Evolutionary conservation across 176 grass and related monocot genomes (phyloP), one percentile per base, ranked within the genome.

Genomic region (Oryza coarctata): DNA sequence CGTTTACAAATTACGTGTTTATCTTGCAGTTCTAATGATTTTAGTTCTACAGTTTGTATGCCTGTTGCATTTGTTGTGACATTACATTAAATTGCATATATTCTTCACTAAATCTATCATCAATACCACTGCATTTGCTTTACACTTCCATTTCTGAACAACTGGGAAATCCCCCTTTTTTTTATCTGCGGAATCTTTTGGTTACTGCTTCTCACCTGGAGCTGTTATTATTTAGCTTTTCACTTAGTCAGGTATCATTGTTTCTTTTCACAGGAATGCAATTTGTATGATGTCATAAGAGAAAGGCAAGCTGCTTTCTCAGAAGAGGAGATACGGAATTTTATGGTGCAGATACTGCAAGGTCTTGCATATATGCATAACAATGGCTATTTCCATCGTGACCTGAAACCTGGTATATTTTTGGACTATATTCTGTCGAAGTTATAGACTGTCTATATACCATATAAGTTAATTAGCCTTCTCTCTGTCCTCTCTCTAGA

Each of bases 301-400:
- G 91, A 94, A 44, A 87, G 85, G 9, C 80, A 72, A 26, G 41
- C 50, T 85, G 10, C 77, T 73, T 90, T 97, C 69, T 70, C 91
- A 78, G 94, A 94, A 80, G 80, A 20, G 22, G 94, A 94, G 79
- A 94, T 94, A 83, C 77, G 78, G 26, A 90, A 63, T 28, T 84
- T 88, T 57, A 88, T 92, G 89, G 69, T 84, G 76, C 94, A 97
- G 84, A 90, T 97, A 80, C 76, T 97, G 62, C 80, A 86, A 85
- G 94, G 94, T 65, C 94, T 97, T 90, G 83, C 86, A 12, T 90
- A 97, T 80, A 94, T 94, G 89, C 94, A 97, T 82, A 94, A 88
- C 73, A 97, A 94, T 74, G 94, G 94, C 76, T 97, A 90, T 82
- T 97, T 97, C 75, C 94, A 97, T 78, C 91, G 94, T 75, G 94